Evolutionary conservation across 2,329 filamentous ascomycete genomes (phyloP), one percentile per base, ranked within the genome.

Genomic region (Sordariomycetes sp.): DNA sequence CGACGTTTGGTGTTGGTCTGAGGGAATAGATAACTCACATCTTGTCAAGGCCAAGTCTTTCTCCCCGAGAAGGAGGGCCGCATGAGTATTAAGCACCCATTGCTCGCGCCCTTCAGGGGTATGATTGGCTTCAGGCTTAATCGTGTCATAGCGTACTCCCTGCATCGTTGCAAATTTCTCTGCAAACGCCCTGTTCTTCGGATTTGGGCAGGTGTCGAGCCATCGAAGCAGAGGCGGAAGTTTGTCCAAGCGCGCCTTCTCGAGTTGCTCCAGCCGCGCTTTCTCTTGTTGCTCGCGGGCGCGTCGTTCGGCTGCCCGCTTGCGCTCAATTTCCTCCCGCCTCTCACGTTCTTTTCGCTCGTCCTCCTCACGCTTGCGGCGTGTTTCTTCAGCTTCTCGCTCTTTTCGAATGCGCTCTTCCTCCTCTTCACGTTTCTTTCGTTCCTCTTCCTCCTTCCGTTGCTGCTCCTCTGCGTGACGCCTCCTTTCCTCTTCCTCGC

Each of bases 21-120:
- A 5, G 12, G 4, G 8, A 18, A 4, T n/a, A 15, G 19, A 29
- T 21, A 14, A 60, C 72, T 58, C 58, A 78, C 73, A 80, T 60
- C 66, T 62, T 11, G 72, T 70, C 4, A 82, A 61, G 11, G 63
- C 58, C 15, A 79, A 55, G 43, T 82, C 77, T 46, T 78, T 79
- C 46, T 80, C 75, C 11, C 77, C 77, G 2, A 82, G 58, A 8
- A 82, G 63, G 11, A 81, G 56, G 8, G 77, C 76, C 32, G 71
- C 75, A 37, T 80, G 72, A 4, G 70, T 74, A 45, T 80, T 82
- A 32, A 81, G 64, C 36, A 81, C 54, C 76, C 77, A 82, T 43
- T 76, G 74, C 44, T 80, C 76, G 32, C 75, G 66, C n/a, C 74
- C 75, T 30, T 67, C 68, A 2, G 64, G 44, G 9, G 67, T 70